A percentile compares a stretch with the other conserved stretches of the same genome.
Conservation (phyloP, 2,329 filamentous ascomycete species). For the Fusarium virguliforme region DNA sequence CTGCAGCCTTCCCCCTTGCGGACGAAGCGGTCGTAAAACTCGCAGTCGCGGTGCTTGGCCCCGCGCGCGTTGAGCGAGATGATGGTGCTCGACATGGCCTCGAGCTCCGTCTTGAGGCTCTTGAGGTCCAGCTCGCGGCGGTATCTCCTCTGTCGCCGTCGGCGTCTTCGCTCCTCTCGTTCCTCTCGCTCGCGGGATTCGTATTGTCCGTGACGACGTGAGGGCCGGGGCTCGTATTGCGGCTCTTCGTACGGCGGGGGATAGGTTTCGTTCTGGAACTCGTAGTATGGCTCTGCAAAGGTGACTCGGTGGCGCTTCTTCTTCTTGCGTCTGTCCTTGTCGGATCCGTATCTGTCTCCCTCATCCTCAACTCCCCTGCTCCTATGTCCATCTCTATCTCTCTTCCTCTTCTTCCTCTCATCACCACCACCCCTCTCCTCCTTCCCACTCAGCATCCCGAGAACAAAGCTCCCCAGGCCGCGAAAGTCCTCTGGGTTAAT, state of each 20-base stretch:
- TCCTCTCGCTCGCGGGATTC: slow-evolving; percentile 23
- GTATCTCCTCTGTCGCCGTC: slow-evolving; percentile 39
- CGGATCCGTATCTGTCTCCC: slow-evolving; percentile 36
- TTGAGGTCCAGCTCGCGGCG: slow-evolving; percentile 43
- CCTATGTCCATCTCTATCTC: slow-evolving; percentile 28
- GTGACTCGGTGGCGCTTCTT: slow-evolving; percentile 43
- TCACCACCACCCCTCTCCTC: slow-evolving; percentile 29
- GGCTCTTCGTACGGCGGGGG: slow-evolving; percentile 29
- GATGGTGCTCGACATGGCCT: slow-evolving; percentile 50
- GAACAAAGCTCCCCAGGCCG: slow-evolving; percentile 45
- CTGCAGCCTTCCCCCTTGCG: slow-evolving; percentile 48
- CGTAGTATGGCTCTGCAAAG: slow-evolving; percentile 46
- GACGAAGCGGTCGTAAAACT: slow-evolving; percentile 50
- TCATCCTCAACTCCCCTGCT: slow-evolving; percentile 29
- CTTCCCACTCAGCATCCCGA: slow-evolving; percentile 43
- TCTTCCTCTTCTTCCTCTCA: slow-evolving; percentile 40
- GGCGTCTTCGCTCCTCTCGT: slow-evolving; percentile 39
- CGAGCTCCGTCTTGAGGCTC: slow-evolving; percentile 46
- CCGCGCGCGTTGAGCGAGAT: slow-evolving; percentile 46
- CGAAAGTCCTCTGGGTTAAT: slow-evolving; percentile 46
- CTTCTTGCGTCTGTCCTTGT: slow-evolving; percentile 42
- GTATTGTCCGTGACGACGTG: not conserved
- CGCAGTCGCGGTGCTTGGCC: slow-evolving; percentile 45
- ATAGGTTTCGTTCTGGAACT: slow-evolving; percentile 38
- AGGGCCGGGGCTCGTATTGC: slow-evolving; percentile 1